phyloP scores from a whole-genome alignment of 1,284 basidiomycete species.

The Cryptococcus sp. region DNA sequence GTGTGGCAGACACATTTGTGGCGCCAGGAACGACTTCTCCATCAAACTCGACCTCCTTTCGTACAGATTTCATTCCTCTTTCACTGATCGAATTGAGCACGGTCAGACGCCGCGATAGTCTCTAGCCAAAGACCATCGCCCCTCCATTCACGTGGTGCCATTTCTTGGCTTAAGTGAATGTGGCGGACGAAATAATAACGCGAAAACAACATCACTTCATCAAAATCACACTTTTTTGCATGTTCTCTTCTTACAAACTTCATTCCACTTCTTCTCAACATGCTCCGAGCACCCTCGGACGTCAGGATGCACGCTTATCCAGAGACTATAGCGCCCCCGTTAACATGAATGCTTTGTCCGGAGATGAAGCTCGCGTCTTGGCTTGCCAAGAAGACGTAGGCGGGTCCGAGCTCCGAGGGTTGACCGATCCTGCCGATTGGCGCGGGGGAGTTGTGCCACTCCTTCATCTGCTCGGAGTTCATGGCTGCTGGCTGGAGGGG shows the following conservation, averaged over 20 bases:
- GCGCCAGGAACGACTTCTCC: too few species aligned
- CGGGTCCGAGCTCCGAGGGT: constrained; percentile 52
- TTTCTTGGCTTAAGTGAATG: too few species aligned
- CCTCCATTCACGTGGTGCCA: constrained; percentile 50
- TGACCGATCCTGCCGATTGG: constrained; percentile 52
- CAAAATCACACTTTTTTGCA: too few species aligned
- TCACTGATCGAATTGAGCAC: too few species aligned
- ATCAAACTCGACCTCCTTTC: too few species aligned
- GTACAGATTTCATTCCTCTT: too few species aligned
- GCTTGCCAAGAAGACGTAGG: constrained; percentile 52
- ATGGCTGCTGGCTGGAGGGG: constrained; percentile 50
- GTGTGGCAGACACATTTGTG: too few species aligned
- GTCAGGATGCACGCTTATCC: constrained; percentile 21
- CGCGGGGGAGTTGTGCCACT: constrained; percentile 44
- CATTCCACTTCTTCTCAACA: too few species aligned
- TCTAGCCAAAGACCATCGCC: constrained; percentile 37
- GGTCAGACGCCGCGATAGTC: background rate
- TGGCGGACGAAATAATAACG: too few species aligned
- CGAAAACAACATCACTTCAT: too few species aligned
- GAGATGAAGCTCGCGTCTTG: constrained; percentile 48
- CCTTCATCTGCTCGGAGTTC: constrained; percentile 38
- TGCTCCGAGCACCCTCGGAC: too few species aligned
- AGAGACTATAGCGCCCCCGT: constrained; percentile 48
- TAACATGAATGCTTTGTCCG: constrained; percentile 51
- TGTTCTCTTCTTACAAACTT: too few species aligned